Percentiles rank a stretch among this genome's conserved stretches.
These are phyloP conservation scores for Daldinia sp. DNA, from an alignment of 2,329 filamentous ascomycete species.

Conservation along the genomic window DNA sequence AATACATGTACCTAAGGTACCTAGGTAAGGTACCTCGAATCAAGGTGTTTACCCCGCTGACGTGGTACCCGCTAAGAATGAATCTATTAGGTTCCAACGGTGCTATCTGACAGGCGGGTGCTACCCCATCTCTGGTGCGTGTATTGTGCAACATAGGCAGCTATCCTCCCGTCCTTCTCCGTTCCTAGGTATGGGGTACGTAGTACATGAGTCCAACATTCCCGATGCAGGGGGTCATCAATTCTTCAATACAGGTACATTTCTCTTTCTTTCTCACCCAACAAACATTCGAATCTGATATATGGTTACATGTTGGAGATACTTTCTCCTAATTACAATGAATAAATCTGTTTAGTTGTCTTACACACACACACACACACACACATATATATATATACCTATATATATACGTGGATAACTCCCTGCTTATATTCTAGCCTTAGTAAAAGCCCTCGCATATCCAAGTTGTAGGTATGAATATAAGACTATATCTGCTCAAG, in stretches of 20 bases:
- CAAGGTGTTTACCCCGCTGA: neutral
- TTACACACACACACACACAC: no score
- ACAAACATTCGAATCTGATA: neutral
- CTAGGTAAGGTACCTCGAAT: neutral
- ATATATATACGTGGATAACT: no score
- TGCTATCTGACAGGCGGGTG: constrained; percentile 15
- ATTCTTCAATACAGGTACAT: neutral
- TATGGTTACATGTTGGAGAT: no score
- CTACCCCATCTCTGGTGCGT: constrained; percentile 13
- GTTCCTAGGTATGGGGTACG: neutral
- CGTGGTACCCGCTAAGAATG: neutral
- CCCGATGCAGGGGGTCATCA: no score
- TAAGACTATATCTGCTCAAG: no score
- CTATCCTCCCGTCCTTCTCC: neutral
- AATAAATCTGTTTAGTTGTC: no score
- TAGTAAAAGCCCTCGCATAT: no score
- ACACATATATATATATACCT: no score
- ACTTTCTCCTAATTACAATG: no score
- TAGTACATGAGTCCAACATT: no score
- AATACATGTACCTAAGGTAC: neutral
- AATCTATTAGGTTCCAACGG: neutral
- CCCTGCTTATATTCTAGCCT: no score
- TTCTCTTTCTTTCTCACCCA: neutral
- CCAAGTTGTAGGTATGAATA: no score
- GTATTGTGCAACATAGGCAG: neutral